Percentiles rank a stretch among this genome's conserved stretches.
phyloP scores from a whole-genome alignment of 73 alveolate species.

The Blepharisma stoltei region DNA sequence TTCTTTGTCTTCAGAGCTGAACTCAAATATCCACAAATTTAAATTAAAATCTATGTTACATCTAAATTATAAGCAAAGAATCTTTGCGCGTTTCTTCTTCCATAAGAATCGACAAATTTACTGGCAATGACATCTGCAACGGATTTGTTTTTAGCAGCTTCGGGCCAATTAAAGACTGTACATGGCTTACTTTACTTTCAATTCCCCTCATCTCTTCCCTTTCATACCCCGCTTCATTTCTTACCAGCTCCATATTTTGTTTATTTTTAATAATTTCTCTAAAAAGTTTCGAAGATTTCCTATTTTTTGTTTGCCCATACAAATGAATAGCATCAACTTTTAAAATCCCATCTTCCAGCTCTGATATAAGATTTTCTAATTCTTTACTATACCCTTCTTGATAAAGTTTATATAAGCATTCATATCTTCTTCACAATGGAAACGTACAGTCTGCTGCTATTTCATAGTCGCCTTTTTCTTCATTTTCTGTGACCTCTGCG shows the following conservation, averaged over 20 bases:
- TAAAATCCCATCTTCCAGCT: not conserved
- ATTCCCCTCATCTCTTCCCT: not conserved
- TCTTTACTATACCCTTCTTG: too few species aligned
- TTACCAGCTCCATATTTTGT: not conserved
- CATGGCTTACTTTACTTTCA: not conserved
- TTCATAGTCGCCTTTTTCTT: too few species aligned
- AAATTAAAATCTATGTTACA: not conserved
- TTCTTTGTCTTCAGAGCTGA: too few species aligned
- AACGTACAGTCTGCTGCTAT: too few species aligned
- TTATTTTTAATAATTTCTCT: not conserved
- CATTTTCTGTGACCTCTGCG: too few species aligned
- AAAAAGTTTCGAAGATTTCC: not conserved
- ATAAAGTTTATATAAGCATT: too few species aligned
- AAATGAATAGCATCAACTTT: slow-evolving; percentile 22
- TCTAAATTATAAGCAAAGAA: not conserved
- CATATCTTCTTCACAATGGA: too few species aligned
- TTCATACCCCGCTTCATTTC: not conserved
- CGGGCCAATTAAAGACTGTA: slow-evolving; percentile 10
- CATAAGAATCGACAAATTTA: not conserved
- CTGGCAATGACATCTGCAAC: slow-evolving; percentile 15
- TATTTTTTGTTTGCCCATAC: not conserved
- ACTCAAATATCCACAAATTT: too few species aligned
- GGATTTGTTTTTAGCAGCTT: slow-evolving; percentile 4
- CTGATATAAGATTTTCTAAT: too few species aligned
- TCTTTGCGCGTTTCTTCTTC: slow-evolving; percentile 27